Evolutionary conservation across 1,139 yeast species (phyloP).

Genomic region (Pichia sp.): DNA sequence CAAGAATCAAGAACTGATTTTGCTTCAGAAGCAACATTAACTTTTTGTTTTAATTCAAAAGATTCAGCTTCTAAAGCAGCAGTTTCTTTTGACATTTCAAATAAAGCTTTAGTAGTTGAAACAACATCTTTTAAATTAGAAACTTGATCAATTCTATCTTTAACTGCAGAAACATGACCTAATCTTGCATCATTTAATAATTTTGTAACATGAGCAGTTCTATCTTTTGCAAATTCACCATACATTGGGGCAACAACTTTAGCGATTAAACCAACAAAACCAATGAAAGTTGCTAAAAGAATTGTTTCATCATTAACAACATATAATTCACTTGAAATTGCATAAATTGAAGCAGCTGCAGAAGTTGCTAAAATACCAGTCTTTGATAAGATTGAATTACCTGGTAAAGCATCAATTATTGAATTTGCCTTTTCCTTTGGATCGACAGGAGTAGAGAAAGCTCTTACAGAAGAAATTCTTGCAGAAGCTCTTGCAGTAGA

Average conservation of each 20-base stretch:
- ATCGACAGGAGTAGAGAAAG: slow-evolving; percentile 57
- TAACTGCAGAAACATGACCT: slow-evolving; percentile 87
- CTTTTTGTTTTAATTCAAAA: slow-evolving; percentile 87
- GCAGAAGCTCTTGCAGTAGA: slow-evolving; percentile 14
- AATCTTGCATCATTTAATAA: slow-evolving; percentile 83
- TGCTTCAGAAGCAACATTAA: slow-evolving; percentile 84
- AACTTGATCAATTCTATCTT: slow-evolving; percentile 84
- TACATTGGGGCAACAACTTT: slow-evolving; percentile 92
- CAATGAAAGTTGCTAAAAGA: slow-evolving; percentile 71
- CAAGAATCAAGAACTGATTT: slow-evolving; percentile 94
- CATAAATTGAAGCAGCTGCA: slow-evolving; percentile 90
- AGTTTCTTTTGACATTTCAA: slow-evolving; percentile 93
- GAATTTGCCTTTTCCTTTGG: slow-evolving; percentile 91
- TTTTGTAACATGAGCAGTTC: slow-evolving; percentile 76
- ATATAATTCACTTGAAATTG: slow-evolving; percentile 87
- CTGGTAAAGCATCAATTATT: slow-evolving; percentile 89
- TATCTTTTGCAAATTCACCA: slow-evolving; percentile 91
- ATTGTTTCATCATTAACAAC: slow-evolving; percentile 93
- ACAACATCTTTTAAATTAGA: slow-evolving; percentile 89
- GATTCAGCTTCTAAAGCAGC: slow-evolving; percentile 92
- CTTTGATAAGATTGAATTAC: slow-evolving; percentile 80
- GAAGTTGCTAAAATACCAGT: slow-evolving; percentile 94
- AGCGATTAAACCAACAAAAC: slow-evolving; percentile 68
- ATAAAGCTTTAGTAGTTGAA: slow-evolving; percentile 82
- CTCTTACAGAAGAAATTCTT: slow-evolving; percentile 39